Evolutionary conservation across 2,329 filamentous ascomycete species (phyloP), one percentile per base, ranked within the genome.

Genomic region (Clonostachys sp.): DNA sequence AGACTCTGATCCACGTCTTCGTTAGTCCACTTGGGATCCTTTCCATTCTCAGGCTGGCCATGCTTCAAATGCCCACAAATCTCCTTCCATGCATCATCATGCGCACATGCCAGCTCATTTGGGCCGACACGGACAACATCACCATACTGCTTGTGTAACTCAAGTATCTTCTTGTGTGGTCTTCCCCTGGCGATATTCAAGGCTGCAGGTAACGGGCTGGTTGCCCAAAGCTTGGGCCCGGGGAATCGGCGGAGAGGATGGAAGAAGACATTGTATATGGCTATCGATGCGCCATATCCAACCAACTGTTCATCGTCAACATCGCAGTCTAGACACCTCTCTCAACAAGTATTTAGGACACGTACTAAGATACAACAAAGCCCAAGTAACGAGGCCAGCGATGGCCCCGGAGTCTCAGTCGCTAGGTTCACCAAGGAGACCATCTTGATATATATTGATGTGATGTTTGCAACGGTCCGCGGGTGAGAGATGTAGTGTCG

Each of bases 51-150:
- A 2, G 38, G 38, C 7, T n/a, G n/a, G 38, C 38, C 38, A 16
- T 24, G 12, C 17, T n/a, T 30, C 14, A 49, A 49, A 34, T 53
- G 51, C 10, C 51, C 50, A 34, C 71, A 71, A n/a, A 73, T 73
- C 10, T 68, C 64, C 45, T 64, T 65, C 65, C 64, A 72, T 2
- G 63, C 65, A 9, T 57, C 45, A 5, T 57, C 38, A 4, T 59
- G 59, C 9, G 60, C 63, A 47, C 70, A 72, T 3, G 66, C 63
- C 2, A 76, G 61, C 33, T 64, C 57, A 18, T 65, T 62, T 0
- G 72, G 71, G 0, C 57, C 62, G 7, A 70, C 57, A 3, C 73
- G 66, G 12, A 76, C 61, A 1, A 74, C 61, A 16, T 55, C 48
- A 8, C 60, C 60, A 36, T 63, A 63, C 12, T 48, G 33, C 14